phyloP scores from a whole-genome alignment of 805 yeast genomes.

The Candida mattraensis region DNA sequence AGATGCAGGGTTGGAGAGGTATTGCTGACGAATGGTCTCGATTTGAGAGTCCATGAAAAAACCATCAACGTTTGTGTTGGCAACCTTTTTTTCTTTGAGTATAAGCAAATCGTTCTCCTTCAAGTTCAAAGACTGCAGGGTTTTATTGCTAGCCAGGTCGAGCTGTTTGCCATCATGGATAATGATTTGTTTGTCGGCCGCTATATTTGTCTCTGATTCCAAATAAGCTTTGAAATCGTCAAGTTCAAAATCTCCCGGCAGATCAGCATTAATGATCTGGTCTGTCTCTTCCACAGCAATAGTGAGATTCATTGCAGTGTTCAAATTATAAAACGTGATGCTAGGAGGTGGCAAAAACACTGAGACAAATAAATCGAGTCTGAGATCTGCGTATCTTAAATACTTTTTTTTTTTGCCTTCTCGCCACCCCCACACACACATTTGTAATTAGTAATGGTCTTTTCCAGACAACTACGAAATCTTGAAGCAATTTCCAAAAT shows the following conservation, averaged over 20 bases:
- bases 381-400: no score
- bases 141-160: conserved; percentile 25
- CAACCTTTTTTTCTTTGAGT: conserved; percentile 28
- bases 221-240: conserved; percentile 72
- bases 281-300: conserved; percentile 52
- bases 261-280: conserved; percentile 54
- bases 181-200: conserved; percentile 47
- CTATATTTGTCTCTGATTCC: conserved; percentile 64
- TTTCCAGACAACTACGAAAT: no score
- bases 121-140: conserved; percentile 49
- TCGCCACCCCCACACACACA: no score
- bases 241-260: conserved; percentile 61
- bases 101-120: conserved; percentile 61
- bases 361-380: no score
- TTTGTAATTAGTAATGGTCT: no score
- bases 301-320: conserved; percentile 51
- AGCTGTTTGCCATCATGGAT: conserved; percentile 46
- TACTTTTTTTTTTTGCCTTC: no score
- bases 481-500: no score
- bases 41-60: conserved; percentile 33
- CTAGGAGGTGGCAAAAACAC: no score
- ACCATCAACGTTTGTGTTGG: conserved; percentile 26
- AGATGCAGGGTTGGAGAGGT: conserved; percentile 40
- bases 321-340: no score
- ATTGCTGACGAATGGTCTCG: conserved; percentile 51